Base-by-base conservation (phyloP, 1,139 yeast genomes). In the Lodderomyces beijingensis region DNA sequence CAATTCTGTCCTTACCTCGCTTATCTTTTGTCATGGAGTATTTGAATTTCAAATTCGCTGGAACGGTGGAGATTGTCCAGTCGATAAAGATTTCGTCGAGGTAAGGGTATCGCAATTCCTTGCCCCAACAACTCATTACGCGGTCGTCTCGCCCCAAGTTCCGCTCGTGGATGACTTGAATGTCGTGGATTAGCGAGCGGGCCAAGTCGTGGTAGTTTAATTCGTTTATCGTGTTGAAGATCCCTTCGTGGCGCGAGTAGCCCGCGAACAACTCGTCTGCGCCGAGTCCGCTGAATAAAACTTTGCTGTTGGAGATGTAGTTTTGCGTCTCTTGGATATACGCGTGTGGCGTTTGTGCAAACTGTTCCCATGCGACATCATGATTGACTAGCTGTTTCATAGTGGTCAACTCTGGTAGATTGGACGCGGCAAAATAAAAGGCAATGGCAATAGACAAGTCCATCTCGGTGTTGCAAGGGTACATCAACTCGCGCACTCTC, bases 251-350 rank as follows among this genome's bases (percentile, higher is more conserved):
- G 24, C 94, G 59, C 1, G 87, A 84, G 53, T 91, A 91, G 0
- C 99, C 99, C 0, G 95, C 99, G 62, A 84, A 88, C 18, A 75
- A 61, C 56, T 91, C 98, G 57, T 91, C 99, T 0, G 98, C 98
- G 1, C 99, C 99, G n/a, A 91, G 65, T 0, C 99, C 98, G 38
- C 95, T 85, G 27, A 93, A 65, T 8, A 89, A 57, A 0, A 89
- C 95, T 43, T 78, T 76, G 8, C 87, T 74, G 6, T 57, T 52
- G 11, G 89, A 74, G 3, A 50, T 44, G 44, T 75, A 79, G 3
- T 47, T 36, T 1, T 30, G 33, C 2, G 21, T 30, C 3, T 19
- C 13, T 1, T 16, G 31, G 4, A 42, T 22, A 32, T 43, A 50
- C 1, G 20, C 16, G 3, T 35, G 31, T 16, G 45, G 54, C 32